Evolutionary conservation across 305 asterid species (phyloP).

Genomic region (Ruellia speciosa): DNA sequence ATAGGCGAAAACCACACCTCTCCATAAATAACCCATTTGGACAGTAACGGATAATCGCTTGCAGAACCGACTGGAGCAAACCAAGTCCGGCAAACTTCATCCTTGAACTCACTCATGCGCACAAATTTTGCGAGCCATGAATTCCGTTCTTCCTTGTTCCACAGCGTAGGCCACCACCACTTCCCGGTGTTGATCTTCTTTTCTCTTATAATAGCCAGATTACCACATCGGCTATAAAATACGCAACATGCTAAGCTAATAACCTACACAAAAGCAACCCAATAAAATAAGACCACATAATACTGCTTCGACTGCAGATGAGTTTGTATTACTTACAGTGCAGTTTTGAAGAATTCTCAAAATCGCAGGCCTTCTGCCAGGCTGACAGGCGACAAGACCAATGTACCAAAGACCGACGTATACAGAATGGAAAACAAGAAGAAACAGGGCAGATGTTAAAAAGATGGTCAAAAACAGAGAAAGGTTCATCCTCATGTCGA

Average conservation of each 20-base stretch:
- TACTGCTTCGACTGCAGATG: constrained; percentile 21
- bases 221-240: constrained; percentile 99
- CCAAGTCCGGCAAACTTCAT: constrained; percentile 91
- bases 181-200: too few species aligned
- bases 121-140: constrained; percentile 83
- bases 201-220: constrained; percentile 67
- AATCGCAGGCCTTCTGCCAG: constrained; percentile 85
- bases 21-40: constrained; percentile 97
- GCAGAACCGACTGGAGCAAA: constrained; percentile 99
- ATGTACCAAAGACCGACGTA: constrained; percentile 92
- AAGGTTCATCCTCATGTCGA: constrained; percentile 93
- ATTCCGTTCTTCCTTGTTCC: constrained; percentile 76
- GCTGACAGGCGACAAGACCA: constrained; percentile 94
- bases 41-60: constrained; percentile 83
- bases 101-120: constrained; percentile 76
- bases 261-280: constrained; percentile 93
- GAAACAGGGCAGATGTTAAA: constrained; percentile 78
- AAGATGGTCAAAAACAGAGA: constrained; percentile 81
- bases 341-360: constrained; percentile 87
- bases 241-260: constrained; percentile 98
- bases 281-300: too few species aligned
- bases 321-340: constrained; percentile 56
- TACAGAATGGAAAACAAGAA: constrained; percentile 75
- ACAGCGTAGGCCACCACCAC: constrained; percentile 62
- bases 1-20: constrained; percentile 48